Conservation (phyloP, 768 basidiomycete species). For the Auriscalpium vulgare region DNA sequence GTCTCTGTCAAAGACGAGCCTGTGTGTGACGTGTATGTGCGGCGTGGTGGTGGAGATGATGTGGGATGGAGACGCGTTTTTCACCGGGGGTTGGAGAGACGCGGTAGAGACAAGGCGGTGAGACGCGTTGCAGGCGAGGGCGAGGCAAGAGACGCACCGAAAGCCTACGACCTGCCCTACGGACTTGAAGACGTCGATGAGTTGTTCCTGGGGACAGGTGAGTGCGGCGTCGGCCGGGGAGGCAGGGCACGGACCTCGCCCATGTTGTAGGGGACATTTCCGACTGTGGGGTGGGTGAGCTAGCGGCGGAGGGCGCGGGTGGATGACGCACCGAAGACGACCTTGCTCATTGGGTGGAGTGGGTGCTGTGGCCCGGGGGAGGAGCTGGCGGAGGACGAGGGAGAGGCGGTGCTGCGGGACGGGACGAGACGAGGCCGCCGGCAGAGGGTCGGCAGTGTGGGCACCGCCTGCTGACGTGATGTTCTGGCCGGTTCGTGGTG, state of each 20-base stretch:
- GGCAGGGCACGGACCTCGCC: slow-evolving; percentile 44
- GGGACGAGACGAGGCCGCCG: neutral
- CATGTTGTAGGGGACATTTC: slow-evolving; percentile 89
- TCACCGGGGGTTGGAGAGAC: neutral
- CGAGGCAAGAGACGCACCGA: slow-evolving; percentile 37
- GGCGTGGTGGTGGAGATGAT: too few species aligned
- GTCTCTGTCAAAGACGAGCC: slow-evolving; percentile 83
- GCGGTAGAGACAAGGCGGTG: neutral
- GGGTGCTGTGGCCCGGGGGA: neutral
- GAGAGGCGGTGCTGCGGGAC: neutral
- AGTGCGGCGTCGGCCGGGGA: neutral
- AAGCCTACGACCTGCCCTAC: slow-evolving; percentile 88
- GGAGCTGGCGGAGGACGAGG: too few species aligned
- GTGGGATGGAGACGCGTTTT: too few species aligned
- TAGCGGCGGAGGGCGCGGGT: neutral
- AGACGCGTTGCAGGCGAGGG: neutral
- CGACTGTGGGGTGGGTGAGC: slow-evolving; percentile 38
- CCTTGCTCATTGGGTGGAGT: slow-evolving; percentile 47
- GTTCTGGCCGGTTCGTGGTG: too few species aligned
- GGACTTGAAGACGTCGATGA: slow-evolving; percentile 83
- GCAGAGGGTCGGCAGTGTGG: neutral
- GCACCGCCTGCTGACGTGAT: neutral
- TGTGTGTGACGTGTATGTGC: slow-evolving; percentile 20
- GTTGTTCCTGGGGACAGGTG: slow-evolving; percentile 46
- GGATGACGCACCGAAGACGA: slow-evolving; percentile 56